A percentile compares a stretch with the other conserved stretches of the same genome.
Conservation (phyloP, 805 yeast species). For the Saturnispora diversa region DNA sequence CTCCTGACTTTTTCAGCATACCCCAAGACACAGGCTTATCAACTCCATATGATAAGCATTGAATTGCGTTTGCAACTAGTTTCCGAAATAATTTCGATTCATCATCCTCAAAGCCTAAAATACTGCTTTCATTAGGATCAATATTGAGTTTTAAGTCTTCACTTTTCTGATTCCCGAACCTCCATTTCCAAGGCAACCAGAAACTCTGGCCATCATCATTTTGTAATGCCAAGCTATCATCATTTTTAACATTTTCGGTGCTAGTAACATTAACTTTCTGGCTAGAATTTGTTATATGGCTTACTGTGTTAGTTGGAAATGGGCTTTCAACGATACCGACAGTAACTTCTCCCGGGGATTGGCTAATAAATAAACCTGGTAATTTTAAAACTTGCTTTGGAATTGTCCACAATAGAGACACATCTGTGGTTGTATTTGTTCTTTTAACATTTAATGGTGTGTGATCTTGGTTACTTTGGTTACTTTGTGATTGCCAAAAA, state of each 20-base stretch:
- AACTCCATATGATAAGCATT: constrained; percentile 16
- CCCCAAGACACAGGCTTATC: constrained; percentile 28
- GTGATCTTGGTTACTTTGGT: too few species aligned
- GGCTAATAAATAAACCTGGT: constrained; percentile 2
- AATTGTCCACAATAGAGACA: neutral
- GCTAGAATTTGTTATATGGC: neutral
- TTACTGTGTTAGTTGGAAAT: constrained; percentile 6
- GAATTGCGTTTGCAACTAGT: constrained; percentile 22
- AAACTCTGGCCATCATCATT: neutral
- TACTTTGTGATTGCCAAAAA: too few species aligned
- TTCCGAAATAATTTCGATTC: constrained; percentile 20
- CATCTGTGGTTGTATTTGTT: neutral
- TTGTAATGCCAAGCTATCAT: neutral
- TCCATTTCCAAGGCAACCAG: constrained; percentile 1
- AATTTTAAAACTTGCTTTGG: neutral
- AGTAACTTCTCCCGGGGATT: neutral
- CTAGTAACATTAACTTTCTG: neutral
- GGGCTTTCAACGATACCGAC: neutral
- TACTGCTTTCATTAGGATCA: too few species aligned
- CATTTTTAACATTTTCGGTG: neutral
- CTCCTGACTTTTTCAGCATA: constrained; percentile 12
- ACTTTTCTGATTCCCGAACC: neutral
- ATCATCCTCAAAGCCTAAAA: too few species aligned
- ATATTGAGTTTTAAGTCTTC: too few species aligned
- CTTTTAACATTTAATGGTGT: neutral